Evolutionary conservation across 768 basidiomycete genomes (phyloP).

Genomic region (Lanmaoa pseudosensibilis): DNA sequence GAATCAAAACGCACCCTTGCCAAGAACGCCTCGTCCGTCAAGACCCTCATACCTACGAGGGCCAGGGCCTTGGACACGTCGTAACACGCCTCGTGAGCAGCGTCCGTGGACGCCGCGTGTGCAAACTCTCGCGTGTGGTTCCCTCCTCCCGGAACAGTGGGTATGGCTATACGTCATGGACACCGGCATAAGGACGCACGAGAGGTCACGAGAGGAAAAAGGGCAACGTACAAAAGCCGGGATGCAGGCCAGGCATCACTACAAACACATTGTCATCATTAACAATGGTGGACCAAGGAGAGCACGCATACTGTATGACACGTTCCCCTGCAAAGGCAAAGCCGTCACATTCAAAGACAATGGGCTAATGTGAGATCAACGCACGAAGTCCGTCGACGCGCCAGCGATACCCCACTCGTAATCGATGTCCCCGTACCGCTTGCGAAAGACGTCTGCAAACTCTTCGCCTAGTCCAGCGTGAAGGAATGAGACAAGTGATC

Average conservation of each 20-base stretch:
- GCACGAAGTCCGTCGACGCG: slow-evolving; percentile 82
- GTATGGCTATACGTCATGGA: slow-evolving; percentile 53
- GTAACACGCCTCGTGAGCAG: slow-evolving; percentile 64
- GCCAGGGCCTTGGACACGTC: slow-evolving; percentile 72
- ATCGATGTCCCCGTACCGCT: slow-evolving; percentile 60
- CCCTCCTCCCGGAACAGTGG: slow-evolving; percentile 65
- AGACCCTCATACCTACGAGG: slow-evolving; percentile 60
- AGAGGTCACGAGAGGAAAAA: not conserved
- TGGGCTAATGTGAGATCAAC: slow-evolving; percentile 24
- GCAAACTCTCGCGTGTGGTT: slow-evolving; percentile 74
- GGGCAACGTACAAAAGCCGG: slow-evolving; percentile 46
- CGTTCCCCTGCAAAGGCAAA: slow-evolving; percentile 38
- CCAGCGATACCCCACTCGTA: slow-evolving; percentile 64
- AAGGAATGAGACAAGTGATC: not conserved
- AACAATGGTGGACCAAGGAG: not conserved
- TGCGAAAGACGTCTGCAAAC: slow-evolving; percentile 57
- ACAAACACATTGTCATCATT: not conserved
- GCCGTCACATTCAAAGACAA: not conserved
- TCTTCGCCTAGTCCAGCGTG: slow-evolving; percentile 49
- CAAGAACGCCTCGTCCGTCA: slow-evolving; percentile 65
- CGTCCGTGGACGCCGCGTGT: slow-evolving; percentile 53
- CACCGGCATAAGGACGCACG: not conserved
- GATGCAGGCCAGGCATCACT: slow-evolving; percentile 68
- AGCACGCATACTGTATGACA: slow-evolving; percentile 59
- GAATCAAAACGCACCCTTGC: slow-evolving; percentile 42